phyloP scores from a whole-genome alignment of 805 yeast species.

The Zygosaccharomyces pseudorouxii region DNA sequence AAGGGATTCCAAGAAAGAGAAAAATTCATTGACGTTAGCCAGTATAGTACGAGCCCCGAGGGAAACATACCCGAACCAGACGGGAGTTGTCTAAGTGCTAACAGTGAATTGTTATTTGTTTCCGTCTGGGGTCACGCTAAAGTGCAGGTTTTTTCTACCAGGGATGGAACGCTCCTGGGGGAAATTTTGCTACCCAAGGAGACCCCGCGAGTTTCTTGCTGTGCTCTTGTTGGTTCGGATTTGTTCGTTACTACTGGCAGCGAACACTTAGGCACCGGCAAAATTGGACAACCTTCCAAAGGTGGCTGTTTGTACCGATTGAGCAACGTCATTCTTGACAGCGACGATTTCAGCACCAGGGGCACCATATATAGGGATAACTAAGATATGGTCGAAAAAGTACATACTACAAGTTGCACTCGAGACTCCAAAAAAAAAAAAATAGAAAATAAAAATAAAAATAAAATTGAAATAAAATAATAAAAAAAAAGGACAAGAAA shows the following conservation, averaged over 20 bases:
- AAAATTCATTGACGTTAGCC: slow-evolving; percentile 39
- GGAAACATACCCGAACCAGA: slow-evolving; percentile 63
- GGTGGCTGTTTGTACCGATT: slow-evolving; percentile 60
- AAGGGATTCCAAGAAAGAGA: slow-evolving; percentile 34
- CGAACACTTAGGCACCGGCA: slow-evolving; percentile 42
- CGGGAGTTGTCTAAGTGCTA: slow-evolving; percentile 59
- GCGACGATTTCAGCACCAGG: slow-evolving; percentile 5
- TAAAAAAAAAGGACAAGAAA: not conserved
- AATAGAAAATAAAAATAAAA: not conserved
- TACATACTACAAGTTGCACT: too few species aligned
- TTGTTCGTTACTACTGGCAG: slow-evolving; percentile 60
- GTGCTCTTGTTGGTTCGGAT: slow-evolving; percentile 64
- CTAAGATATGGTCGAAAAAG: not conserved
- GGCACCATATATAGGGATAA: not conserved
- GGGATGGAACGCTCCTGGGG: slow-evolving; percentile 47
- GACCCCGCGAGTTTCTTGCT: slow-evolving; percentile 57
- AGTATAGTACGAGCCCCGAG: slow-evolving; percentile 11
- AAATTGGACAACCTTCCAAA: slow-evolving; percentile 36
- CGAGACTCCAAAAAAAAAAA: not conserved
- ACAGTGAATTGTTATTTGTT: slow-evolving; percentile 50
- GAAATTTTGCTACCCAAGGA: slow-evolving; percentile 54
- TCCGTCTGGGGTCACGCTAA: slow-evolving; percentile 62
- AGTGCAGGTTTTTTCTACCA: slow-evolving; percentile 48
- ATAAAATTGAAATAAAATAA: not conserved
- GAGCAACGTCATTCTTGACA: slow-evolving; percentile 12